Evolutionary conservation across 225 moss, liverwort and hornwort genomes (phyloP), one percentile per base, ranked within the genome.

Genomic region (Pseudoscleropodium purum): DNA sequence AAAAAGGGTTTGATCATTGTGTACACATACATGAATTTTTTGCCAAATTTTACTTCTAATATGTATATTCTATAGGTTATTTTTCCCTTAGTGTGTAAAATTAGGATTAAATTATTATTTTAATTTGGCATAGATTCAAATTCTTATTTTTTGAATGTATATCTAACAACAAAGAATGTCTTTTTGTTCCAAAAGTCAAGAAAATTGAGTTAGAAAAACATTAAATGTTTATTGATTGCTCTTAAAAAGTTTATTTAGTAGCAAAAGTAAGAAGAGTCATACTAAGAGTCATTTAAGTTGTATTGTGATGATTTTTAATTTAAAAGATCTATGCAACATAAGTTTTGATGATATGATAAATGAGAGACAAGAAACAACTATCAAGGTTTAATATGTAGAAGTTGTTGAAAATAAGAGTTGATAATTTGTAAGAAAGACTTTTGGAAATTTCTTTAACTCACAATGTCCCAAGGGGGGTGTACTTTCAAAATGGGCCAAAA

Each of bases 71-170:
- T 52, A 34, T 8, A 76, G 0, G 2, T 8, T 20, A 34, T 33
- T 76, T 2, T 0, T 0, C 2, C 13, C 2, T 52, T 8, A 5
- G 13, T 13, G 0, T 21, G 0, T 8, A 76, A 7, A 3, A 0
- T 51, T 51, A 52, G 12, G 34, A 34, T 52, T 13, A 14, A 34
- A 21, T 19, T 21, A 52, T 8, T 20, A 51, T 51, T 51, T 51
- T 13, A 13, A 8, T 23, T 52, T 77, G 13, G 14, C 2, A 77
- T 7, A 52, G 52, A 14, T 0, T 34, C 13, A 77, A 23, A 8
- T 52, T 76, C 14, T 34, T 77, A 8, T 34, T 76, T 31, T 49
- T 0, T 4, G 0, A 75, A 75, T 7, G 5, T 7, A 20, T 4
- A 1, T 34, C 8, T 34, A 34, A 4, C 3, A 24, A 34, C 0